Conservation (phyloP, 441 rosid genomes). For the Corymbia calophylla region DNA sequence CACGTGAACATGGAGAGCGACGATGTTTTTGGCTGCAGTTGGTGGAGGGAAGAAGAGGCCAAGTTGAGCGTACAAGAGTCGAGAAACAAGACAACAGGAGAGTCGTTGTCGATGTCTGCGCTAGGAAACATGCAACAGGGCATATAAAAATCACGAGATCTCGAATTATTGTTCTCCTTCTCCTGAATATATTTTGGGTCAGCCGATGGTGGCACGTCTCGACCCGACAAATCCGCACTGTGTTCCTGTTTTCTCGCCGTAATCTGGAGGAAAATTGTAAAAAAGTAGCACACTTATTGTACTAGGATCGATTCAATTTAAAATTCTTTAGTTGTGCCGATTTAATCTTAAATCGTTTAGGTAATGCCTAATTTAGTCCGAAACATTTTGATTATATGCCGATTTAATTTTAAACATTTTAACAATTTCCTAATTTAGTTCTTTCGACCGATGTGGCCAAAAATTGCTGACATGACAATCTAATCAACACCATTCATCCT, state of each 20-base stretch:
- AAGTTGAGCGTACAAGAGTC: neutral
- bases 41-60: neutral
- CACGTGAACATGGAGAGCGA: neutral
- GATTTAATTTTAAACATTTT: accelerated
- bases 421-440: neutral
- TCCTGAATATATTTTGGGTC: neutral
- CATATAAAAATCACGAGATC: neutral
- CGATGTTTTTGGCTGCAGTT: neutral
- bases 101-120: neutral
- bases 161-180: neutral
- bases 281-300: neutral
- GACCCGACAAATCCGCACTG: neutral
- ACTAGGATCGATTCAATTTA: accelerated
- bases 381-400: no score
- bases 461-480: no score
- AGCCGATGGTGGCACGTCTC: neutral
- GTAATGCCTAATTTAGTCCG: no score
- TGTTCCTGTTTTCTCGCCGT: neutral
- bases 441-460: no score
- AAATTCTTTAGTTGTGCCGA: accelerated
- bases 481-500: no score
- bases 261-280: neutral
- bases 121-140: neutral
- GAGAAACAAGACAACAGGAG: neutral
- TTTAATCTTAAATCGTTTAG: no score